phyloP scores from a whole-genome alignment of 202 grass and related monocot species.

The Panicum hallii region DNA sequence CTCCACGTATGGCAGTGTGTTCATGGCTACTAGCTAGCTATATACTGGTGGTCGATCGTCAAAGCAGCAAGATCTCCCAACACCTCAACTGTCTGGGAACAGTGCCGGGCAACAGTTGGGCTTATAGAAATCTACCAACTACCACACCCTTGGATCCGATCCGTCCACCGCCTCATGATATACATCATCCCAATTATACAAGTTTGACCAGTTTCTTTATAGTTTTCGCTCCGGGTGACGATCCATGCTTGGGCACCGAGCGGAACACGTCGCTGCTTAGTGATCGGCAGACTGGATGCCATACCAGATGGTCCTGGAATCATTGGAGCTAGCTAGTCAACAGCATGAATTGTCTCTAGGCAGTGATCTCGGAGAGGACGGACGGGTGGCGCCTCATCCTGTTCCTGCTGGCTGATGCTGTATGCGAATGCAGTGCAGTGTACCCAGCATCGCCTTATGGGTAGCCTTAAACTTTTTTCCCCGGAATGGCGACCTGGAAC shows the following conservation, averaged over 20 bases:
- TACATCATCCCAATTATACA: slow-evolving; percentile 44
- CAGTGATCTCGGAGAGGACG: not conserved
- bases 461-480: slow-evolving; percentile 6
- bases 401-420: not conserved
- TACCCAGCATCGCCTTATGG: slow-evolving; percentile 18
- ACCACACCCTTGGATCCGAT: slow-evolving; percentile 33
- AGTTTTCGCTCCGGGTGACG: not conserved
- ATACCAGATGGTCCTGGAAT: slow-evolving; percentile 26
- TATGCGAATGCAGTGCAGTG: not conserved
- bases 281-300: not conserved
- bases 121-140: slow-evolving; percentile 54
- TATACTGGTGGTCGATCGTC: not conserved
- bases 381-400: not conserved
- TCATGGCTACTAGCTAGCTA: slow-evolving; percentile 3
- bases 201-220: slow-evolving; percentile 36
- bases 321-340: slow-evolving; percentile 19
- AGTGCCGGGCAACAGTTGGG: slow-evolving; percentile 35
- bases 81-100: slow-evolving; percentile 24
- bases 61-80: not conserved
- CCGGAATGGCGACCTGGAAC: slow-evolving; percentile 32
- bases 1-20: slow-evolving; percentile 16
- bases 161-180: slow-evolving; percentile 33
- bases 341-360: not conserved
- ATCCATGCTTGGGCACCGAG: not conserved
- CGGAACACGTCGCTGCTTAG: slow-evolving; percentile 3